Base-by-base conservation (phyloP, 768 basidiomycete species). In the Rhodotorula diobovata region DNA sequence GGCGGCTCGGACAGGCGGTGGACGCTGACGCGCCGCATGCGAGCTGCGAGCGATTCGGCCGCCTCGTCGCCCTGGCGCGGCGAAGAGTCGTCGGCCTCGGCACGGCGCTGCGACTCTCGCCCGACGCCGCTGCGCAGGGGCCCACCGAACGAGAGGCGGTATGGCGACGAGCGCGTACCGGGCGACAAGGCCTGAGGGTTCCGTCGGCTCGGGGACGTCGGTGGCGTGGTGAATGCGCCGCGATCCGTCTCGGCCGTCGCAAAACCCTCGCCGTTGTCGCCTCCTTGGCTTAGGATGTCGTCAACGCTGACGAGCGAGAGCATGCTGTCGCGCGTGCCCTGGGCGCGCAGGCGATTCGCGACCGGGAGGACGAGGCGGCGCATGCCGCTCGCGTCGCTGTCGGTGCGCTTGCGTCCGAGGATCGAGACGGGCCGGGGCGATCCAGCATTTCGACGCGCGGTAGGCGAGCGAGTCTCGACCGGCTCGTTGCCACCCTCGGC, bases 301-400 rank as follows among this genome's bases (percentile, higher is more conserved):
- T 55, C 25, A 54, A 25, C 11, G 46, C 35, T 48, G 34, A 30
- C 23, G 28, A 66, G 35, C 18, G 65, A 58, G 16, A 37, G 45
- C 15, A 58, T 39, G 39, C 56, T 58, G 37, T 66, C 56, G 9
- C 43, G 46, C 11, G 55, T 50, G 25, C 32, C 30, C 34, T 39
- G 37, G 16, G 28, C 11, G 14, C 56, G 32, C 6, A 66, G 30
- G 10, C 63, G 53, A 25, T 45, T 64, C 15, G 63, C 23, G 32
- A 23, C 25, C 1, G 65, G 65, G 12, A 66, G 65, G 56, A 58
- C 56, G 35, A 66, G 65, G n/a, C 48, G 58, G 16, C 56, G 57
- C 25, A 66, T 66, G 2, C 65, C 56, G n/a, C 56, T 12, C 35
- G 56, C 48, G 30, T 66, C 65, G 65, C 28, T 50, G 46, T 11